Evolutionary conservation across 768 basidiomycete genomes (phyloP), one percentile per base, ranked within the genome.

Genomic region (Leccinum uliginosum): DNA sequence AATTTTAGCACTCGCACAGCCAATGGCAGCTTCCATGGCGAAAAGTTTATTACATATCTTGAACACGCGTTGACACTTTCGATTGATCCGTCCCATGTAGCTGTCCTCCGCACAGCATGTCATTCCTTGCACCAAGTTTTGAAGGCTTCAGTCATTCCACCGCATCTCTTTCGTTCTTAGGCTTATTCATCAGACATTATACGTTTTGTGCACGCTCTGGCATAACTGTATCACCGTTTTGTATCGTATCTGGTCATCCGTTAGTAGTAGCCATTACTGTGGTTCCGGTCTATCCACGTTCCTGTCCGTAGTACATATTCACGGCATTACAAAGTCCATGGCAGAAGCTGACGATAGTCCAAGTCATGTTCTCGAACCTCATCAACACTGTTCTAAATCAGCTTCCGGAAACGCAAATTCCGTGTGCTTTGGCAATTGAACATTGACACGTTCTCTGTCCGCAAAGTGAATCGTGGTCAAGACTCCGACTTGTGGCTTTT

Each of bases 381-480:
- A 11, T 59, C 48, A 45, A 34, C 56, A 53, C 17, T 48, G 38
- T 19, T 48, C 55, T 32, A 47, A 49, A 51, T 50, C 43, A 19
- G 9, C 17, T 34, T 57, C 58, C 15, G 21, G 11, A 11, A 11
- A 46, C 3, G 26, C 15, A 44, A 29, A 12, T 24, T 46, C 58
- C 23, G 29, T 51, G n/a, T 26, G 14, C 35, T 56, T 56, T 17
- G 54, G n/a, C 7, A 45, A 19, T 29, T 51, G 50, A 29, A 44
- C 34, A 35, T 59, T 48, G 26, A 24, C 40, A 24, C 14, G 52
- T 17, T 43, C 53, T 48, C 26, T 54, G 17, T 52, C 47, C 4
- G 30, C 63, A 45, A 70, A 68, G 32, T 40, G 58, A 14, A 68
- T 53, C 6, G 65, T 60, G 21, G 61, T 51, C 53, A 69, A 6